Evolutionary conservation across 208 protist genomes (phyloP).

Genomic region (Trypanosoma lewisi): DNA sequence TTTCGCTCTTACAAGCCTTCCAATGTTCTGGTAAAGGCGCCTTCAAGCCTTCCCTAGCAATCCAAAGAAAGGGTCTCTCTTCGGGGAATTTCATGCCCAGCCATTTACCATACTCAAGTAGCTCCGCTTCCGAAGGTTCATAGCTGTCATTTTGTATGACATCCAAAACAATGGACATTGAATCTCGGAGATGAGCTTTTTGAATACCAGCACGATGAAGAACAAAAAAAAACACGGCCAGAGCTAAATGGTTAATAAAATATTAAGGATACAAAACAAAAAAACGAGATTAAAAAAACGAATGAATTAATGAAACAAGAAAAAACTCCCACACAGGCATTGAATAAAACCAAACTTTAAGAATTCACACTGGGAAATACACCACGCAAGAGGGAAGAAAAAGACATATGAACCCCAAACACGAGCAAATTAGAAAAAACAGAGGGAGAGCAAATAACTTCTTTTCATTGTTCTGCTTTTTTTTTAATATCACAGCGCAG

Average conservation of each 20-base stretch:
- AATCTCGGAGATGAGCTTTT: background rate
- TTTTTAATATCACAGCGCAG: too few relatives aligned
- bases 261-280: background rate
- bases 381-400: too few relatives aligned
- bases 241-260: background rate
- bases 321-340: too few relatives aligned
- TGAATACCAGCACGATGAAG: background rate
- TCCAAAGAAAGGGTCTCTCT: conserved; percentile 91
- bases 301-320: conserved; percentile 6
- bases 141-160: conserved; percentile 78
- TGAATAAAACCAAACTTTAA: too few relatives aligned
- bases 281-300: background rate
- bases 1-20: conserved; percentile 92
- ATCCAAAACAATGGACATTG: conserved; percentile 86
- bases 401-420: too few relatives aligned
- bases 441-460: too few relatives aligned
- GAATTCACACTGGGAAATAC: too few relatives aligned
- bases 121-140: conserved; percentile 91
- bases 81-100: conserved; percentile 92
- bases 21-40: conserved; percentile 93
- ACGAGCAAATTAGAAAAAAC: too few relatives aligned
- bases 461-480: too few relatives aligned
- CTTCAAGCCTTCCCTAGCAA: conserved; percentile 93
- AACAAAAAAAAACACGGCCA: too few relatives aligned
- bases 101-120: conserved; percentile 94